Base-by-base conservation (phyloP, 208 protist species). In the Angomonas ambiguus region DNA sequence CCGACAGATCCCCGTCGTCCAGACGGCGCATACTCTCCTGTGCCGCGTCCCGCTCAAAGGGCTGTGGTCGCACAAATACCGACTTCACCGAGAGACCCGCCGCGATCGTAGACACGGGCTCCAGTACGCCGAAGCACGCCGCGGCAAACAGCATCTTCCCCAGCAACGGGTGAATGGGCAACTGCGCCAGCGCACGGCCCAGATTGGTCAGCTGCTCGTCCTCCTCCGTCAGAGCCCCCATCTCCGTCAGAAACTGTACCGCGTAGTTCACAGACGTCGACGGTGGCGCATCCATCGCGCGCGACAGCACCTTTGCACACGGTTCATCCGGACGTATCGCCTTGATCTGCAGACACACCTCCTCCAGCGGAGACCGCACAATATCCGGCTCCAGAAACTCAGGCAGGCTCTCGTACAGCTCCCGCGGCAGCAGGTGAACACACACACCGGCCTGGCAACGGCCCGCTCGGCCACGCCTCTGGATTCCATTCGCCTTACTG, bases 361-460 rank as follows among this genome's bases (percentile, higher is more conserved):
- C 79, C 30, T 90, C 80, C 10, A 98, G 76, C 33, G 94, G 86
- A 11, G 82, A 85, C 22, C 95, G 87, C 56, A 97, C 61, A 55
- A 98, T 98, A 67, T 98, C 92, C 11, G 96, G 96, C 18, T 80
- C 72, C 13, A 94, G 80, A 73, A 88, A 99, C 62, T 76, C 98
- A 58, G 68, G 98, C 91, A 69, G 97, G 72, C 22, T 38, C 32
- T 83, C 71, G 67, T 96, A 98, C 20, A 67, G 63, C 2, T 34
- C 58, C 25, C 75, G 67, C 11, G 91, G 89, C 35, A 94, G 84
- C 42, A 97, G 71, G 61, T 93, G 85, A 35, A 91, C 72, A 71
- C 92, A 97, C 10, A 91, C 68, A 20, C 95, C 95, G 13, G 75
- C 51, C 53, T 79, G 82, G 62, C 92, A 95, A 51, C 95, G 91